Conservation (phyloP, 2,329 filamentous ascomycete species). For the Gaeumannomyces tritici region DNA sequence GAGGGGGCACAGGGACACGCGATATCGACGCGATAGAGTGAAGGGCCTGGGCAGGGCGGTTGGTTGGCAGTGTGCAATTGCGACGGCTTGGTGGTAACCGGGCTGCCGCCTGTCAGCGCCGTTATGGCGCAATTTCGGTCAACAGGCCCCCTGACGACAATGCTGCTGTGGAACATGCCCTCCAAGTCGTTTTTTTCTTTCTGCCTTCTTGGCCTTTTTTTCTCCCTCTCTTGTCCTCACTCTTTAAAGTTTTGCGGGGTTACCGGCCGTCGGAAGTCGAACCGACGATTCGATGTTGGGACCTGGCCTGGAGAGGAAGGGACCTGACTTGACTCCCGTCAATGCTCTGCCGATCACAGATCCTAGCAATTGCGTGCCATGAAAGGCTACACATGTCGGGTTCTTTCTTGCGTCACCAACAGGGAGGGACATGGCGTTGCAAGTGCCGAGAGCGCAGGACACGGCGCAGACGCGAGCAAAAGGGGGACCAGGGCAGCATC, state of each 20-base stretch:
- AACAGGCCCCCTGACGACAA: neutral
- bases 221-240: neutral
- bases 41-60: too few species aligned
- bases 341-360: neutral
- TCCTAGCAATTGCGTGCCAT: too few species aligned
- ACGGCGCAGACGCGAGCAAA: neutral
- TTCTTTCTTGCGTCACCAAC: too few species aligned
- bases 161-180: neutral
- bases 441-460: neutral
- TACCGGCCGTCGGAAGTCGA: neutral
- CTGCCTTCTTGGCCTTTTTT: neutral
- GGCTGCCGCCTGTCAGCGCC: neutral
- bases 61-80: too few species aligned
- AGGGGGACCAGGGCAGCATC: neutral
- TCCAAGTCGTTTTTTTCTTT: too few species aligned
- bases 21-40: too few species aligned
- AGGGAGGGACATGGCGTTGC: too few species aligned
- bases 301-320: neutral
- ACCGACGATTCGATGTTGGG: neutral
- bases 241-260: neutral
- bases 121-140: neutral
- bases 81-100: too few species aligned
- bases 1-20: too few species aligned
- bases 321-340: neutral
- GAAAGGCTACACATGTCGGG: too few species aligned